Evolutionary conservation across 768 basidiomycete genomes (phyloP).

Genomic region (Amanita phalloides): DNA sequence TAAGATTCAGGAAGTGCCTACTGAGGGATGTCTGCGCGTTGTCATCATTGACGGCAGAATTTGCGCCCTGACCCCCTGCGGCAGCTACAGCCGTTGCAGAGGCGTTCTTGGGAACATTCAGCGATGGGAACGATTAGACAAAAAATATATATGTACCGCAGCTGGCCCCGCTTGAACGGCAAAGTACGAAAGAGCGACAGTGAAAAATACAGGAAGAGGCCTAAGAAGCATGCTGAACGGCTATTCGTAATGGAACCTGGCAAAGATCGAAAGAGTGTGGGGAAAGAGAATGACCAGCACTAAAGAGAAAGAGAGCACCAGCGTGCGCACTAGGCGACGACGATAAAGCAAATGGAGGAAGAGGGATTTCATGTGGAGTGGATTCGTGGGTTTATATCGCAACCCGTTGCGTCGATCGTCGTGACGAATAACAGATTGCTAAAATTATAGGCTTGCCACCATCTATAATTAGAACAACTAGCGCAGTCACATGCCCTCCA

Average conservation of each 20-base stretch:
- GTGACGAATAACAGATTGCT: background rate
- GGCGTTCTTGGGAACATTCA: background rate
- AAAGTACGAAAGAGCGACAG: constrained; percentile 23
- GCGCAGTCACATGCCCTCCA: background rate
- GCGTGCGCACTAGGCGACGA: constrained; percentile 7
- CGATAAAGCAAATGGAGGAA: background rate
- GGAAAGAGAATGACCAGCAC: background rate
- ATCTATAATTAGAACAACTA: background rate
- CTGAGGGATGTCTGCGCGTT: constrained; percentile 30
- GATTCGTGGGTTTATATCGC: background rate
- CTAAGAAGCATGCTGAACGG: constrained; percentile 26
- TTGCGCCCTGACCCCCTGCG: background rate
- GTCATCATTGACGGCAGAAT: constrained; percentile 12
- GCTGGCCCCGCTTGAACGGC: constrained; percentile 20
- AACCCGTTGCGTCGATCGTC: background rate
- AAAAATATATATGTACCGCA: background rate
- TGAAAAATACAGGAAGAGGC: constrained; percentile 27
- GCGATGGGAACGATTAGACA: background rate
- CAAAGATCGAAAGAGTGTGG: background rate
- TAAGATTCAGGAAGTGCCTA: constrained; percentile 9
- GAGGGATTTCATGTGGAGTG: background rate
- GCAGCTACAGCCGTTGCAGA: too few relatives aligned
- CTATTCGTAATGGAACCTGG: too few relatives aligned
- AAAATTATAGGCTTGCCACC: too few relatives aligned
- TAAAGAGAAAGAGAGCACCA: constrained; percentile 1